A percentile compares a stretch with the other conserved stretches of the same genome.
Conservation (phyloP, 495 filamentous ascomycete species). For the Lindgomyces ingoldianus region DNA sequence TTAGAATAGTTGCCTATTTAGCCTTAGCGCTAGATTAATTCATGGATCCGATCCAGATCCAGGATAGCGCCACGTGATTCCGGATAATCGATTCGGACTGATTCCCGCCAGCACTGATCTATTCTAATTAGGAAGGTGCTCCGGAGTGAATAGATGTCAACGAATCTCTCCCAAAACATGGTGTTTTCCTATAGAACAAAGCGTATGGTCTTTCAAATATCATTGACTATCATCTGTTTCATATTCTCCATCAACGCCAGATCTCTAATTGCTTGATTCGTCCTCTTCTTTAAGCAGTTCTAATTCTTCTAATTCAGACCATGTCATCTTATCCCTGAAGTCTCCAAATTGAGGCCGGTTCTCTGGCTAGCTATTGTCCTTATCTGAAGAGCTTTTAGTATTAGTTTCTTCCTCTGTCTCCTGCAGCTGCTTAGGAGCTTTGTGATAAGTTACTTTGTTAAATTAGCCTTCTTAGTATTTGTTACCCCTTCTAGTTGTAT, state of each 20-base stretch:
- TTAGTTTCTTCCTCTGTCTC: neutral
- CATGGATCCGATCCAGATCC: no score
- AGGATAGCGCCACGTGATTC: no score
- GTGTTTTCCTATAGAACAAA: neutral
- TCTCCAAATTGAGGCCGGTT: neutral
- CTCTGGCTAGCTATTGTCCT: neutral
- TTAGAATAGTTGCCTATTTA: no score
- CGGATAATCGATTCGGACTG: no score
- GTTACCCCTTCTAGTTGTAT: neutral
- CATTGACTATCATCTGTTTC: neutral
- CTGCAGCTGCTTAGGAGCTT: neutral
- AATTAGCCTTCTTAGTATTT: neutral
- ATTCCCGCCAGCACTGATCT: no score
- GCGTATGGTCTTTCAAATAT: neutral
- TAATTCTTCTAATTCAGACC: neutral
- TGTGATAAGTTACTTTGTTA: neutral
- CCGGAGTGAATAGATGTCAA: neutral
- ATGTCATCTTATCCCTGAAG: neutral
- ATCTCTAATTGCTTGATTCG: neutral
- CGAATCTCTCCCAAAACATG: neutral
- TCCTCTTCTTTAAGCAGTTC: neutral
- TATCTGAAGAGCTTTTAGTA: neutral
- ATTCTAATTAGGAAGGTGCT: neutral
- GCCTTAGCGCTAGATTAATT: no score
- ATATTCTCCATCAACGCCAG: neutral